Base-by-base conservation (phyloP, 1,284 basidiomycete genomes). In the Xerocomus minutiporus region DNA sequence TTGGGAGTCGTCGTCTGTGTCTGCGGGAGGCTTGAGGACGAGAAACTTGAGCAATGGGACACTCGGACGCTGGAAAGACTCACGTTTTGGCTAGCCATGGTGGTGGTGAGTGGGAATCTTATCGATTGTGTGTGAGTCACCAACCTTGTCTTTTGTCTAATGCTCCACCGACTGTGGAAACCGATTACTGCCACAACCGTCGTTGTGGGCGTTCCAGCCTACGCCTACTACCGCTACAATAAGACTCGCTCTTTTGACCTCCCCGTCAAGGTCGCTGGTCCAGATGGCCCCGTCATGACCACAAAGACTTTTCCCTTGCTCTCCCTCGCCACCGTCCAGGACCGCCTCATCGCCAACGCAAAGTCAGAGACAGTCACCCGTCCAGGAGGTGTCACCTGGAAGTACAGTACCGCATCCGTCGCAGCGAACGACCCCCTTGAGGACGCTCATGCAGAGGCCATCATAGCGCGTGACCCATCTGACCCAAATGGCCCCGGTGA, bases 391-490 rank as follows among this genome's bases (percentile, higher is more conserved):
- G 69, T 82, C 42, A 69, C 76, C 8, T 91, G 87, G 81, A 83
- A 80, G 66, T 86, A 88, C 71, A 80, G 86, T 47, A 93, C 87
- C 1, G 90, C 91, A 20, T 81, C 79, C 44, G 73, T 97, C 35
- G 75, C 90, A 1, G 88, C 91, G 6, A 97, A 97, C 65, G 82
- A 91, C 57, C 92, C 93, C 15, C 87, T 96, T 52, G 94, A 97
- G 71, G 94, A 97, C 67, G 84, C 92, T 17, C 80, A 85, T 59
- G 82, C 89, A 3, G 80, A 82, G 53, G 83, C 86, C 52, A 75
- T 96, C 53, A 73, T 96, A 17, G 70, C 81, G 58, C 74, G 84
- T 42, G 83, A 88, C 60, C 72, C 72, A 1, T 73, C 76, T 2
- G 80, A 85, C 58, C 71, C 76, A 17, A 74, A 77, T 4, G 73